These are phyloP conservation scores for Arabidopsis hybrid DNA, from an alignment of 441 rosid species.

Conservation along the genomic window DNA sequence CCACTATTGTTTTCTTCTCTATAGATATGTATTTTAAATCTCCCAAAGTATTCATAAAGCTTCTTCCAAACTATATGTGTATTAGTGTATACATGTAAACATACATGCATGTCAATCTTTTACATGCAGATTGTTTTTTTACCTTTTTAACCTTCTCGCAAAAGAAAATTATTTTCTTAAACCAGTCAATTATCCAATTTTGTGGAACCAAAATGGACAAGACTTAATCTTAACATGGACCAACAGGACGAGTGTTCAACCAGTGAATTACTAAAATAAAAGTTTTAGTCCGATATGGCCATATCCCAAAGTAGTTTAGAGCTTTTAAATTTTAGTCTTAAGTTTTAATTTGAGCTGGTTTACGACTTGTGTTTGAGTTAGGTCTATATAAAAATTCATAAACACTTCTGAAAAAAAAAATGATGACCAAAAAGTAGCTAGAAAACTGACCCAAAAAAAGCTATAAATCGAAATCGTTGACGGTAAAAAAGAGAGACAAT, in stretches of 20 bases:
- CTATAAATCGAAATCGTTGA: neutral
- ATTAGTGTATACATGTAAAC: neutral
- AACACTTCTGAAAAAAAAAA: neutral
- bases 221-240: too few species aligned
- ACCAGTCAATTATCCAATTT: too few species aligned
- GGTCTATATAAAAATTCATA: neutral
- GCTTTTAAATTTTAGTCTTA: neutral
- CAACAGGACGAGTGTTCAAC: neutral
- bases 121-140: too few species aligned
- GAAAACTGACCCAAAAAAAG: neutral
- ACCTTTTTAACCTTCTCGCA: too few species aligned
- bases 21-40: neutral
- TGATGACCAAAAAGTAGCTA: neutral
- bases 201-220: too few species aligned
- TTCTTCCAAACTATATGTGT: constrained; percentile 14
- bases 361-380: constrained; percentile 2
- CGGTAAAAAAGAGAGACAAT: neutral
- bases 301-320: neutral
- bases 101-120: neutral
- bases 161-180: too few species aligned
- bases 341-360: neutral
- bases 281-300: neutral
- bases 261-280: neutral
- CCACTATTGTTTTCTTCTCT: neutral
- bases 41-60: neutral